Evolutionary conservation across 805 yeast genomes (phyloP), one percentile per base, ranked within the genome.

Genomic region (Vanderwaltozyma verrucispora): DNA sequence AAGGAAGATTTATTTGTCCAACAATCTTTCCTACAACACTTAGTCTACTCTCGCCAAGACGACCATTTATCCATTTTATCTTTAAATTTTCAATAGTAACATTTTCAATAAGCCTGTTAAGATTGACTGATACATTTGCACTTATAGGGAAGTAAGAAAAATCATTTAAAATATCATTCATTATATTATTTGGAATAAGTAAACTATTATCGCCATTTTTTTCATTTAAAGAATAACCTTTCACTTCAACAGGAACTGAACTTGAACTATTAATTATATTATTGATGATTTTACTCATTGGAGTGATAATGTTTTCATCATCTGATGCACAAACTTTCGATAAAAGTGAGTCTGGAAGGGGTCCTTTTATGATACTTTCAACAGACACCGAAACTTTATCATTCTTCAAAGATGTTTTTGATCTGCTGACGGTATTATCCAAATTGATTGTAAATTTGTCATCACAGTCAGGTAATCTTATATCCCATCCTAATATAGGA

Each of bases 11-110:
- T 5, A 67, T 37, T 16, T 53, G 45, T 1, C 63, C 53, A 18
- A 53, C 46, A 5, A 68, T 51, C n/a, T 57, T 55, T 1, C 73
- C 74, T 33, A 53, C 52, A n/a, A 68, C 48, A 8, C 57, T 48
- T 7, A 69, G 62, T 25, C 54, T 51, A 11, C 45, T 46, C 2
- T 56, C 47, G 30, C 62, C 66, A 6, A 43, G 32, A 4, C 30
- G 16, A 14, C 55, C 60, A 32, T 51, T 50, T 4, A 41, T 39
- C 51, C 71, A 53, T 37, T 54, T 59, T 31, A 68, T 55, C 13
- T 48, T 46, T 37, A 67, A 41, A 18, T 62, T 56, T 8, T 63
- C 62, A 37, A 69, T 53, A 2, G 66, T 54, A 5, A 67, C 62
- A 30, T 61, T 63, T 33, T 62, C 53, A 2, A 69, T 47, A 23